phyloP scores from a whole-genome alignment of 1,139 yeast species.

The Zygosaccharomyces sapae region DNA sequence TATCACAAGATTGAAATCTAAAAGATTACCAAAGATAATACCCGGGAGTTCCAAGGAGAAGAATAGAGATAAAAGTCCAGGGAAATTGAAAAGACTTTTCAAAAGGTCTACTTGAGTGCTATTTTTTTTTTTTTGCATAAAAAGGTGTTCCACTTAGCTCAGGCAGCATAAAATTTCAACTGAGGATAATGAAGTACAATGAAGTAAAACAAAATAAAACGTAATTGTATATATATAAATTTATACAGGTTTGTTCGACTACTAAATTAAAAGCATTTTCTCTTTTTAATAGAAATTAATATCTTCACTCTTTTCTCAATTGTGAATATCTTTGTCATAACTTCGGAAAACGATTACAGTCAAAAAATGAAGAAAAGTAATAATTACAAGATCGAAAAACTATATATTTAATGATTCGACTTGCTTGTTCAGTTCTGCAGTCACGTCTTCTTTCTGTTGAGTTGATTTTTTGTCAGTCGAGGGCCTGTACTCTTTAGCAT shows the following conservation, averaged over 20 bases:
- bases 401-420: slow-evolving; percentile 3
- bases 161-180: not conserved
- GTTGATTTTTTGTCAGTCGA: slow-evolving; percentile 2
- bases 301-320: too few species aligned
- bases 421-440: slow-evolving; percentile 2
- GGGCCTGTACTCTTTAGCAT: slow-evolving; percentile 16
- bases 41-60: slow-evolving; percentile 7
- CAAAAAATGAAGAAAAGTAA: not conserved
- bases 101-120: slow-evolving; percentile 3
- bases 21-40: slow-evolving; percentile 3
- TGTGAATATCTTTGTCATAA: too few species aligned
- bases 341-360: too few species aligned
- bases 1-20: slow-evolving; percentile 10
- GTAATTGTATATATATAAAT: not conserved
- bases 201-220: not conserved
- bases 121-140: not conserved
- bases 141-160: not conserved
- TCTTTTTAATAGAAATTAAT: too few species aligned
- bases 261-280: too few species aligned
- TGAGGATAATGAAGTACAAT: too few species aligned
- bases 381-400: not conserved
- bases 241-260: not conserved
- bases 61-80: not conserved
- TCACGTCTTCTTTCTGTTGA: not conserved
- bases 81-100: slow-evolving; percentile 10